phyloP scores from a whole-genome alignment of 176 grass and related monocot species.

The Juncus effusus region DNA sequence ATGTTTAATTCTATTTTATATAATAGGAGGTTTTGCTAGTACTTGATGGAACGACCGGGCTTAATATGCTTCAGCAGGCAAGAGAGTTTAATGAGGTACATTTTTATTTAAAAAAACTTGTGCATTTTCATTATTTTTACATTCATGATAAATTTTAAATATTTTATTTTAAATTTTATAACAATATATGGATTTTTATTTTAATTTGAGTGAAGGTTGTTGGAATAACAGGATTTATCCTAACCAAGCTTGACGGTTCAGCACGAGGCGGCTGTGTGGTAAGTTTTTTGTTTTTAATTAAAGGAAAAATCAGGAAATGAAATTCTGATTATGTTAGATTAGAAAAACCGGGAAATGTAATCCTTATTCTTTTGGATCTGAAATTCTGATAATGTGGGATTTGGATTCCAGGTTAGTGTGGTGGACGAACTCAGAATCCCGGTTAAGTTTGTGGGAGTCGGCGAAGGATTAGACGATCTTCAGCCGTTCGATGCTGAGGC shows the following conservation, averaged over 20 bases:
- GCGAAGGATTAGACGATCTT: constrained; percentile 92
- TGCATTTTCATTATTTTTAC: background rate
- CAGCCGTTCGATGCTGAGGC: constrained; percentile 88
- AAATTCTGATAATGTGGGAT: constrained; percentile 1
- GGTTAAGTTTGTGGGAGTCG: constrained; percentile 88
- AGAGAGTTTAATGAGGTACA: constrained; percentile 96
- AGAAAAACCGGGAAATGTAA: background rate
- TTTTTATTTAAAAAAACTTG: background rate
- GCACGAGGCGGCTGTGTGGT: constrained; percentile 93
- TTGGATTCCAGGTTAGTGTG: constrained; percentile 67
- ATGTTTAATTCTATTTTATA: too few species aligned
- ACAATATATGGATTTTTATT: background rate
- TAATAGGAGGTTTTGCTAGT: constrained; percentile 79
- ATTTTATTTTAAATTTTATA: background rate
- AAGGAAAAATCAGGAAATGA: background rate
- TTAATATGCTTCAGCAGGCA: constrained; percentile 94
- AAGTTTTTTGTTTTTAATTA: constrained; percentile 21
- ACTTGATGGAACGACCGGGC: constrained; percentile 91
- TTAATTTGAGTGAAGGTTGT: constrained; percentile 58
- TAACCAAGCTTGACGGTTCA: constrained; percentile 83
- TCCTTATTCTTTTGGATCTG: background rate
- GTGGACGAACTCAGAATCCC: constrained; percentile 95
- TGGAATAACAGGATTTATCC: constrained; percentile 83
- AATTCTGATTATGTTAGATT: background rate
- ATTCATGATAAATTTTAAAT: constrained; percentile 1